phyloP scores from a whole-genome alignment of 106 monocot species.

The Acanthochlamys bracteata region DNA sequence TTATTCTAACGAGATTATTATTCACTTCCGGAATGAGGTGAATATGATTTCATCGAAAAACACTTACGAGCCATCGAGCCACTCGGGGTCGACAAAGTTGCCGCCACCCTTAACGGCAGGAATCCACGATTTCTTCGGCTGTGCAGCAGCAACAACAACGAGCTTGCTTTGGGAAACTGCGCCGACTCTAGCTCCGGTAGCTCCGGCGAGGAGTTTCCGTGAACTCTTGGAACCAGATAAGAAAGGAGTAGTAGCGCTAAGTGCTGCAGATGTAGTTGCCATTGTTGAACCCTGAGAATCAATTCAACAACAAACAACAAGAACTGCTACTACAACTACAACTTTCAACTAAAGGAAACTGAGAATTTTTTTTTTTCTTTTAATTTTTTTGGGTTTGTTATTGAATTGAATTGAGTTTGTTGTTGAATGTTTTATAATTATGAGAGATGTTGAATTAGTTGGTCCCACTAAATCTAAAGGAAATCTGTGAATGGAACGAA shows the following conservation, averaged over 20 bases:
- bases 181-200: slow-evolving; percentile 3
- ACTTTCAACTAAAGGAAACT: no score
- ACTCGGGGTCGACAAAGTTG: slow-evolving; percentile 74
- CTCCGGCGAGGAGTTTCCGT: slow-evolving; percentile 29
- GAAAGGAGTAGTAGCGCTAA: slow-evolving; percentile 40
- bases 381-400: neutral
- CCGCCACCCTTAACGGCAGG: slow-evolving; percentile 64
- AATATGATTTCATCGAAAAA: no score
- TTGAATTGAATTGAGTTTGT: neutral
- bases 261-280: slow-evolving; percentile 65
- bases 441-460: neutral
- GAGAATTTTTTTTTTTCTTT: no score
- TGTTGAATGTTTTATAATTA: neutral
- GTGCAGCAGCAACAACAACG: slow-evolving; percentile 40
- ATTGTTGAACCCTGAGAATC: slow-evolving; percentile 2
- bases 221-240: slow-evolving; percentile 39
- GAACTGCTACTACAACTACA: neutral
- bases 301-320: no score
- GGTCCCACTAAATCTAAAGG: slow-evolving; percentile 42
- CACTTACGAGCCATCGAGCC: slow-evolving; percentile 98
- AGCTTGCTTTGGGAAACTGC: slow-evolving; percentile 9
- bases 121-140: slow-evolving; percentile 85
- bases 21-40: no score
- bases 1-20: no score
- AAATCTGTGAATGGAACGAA: slow-evolving; percentile 34